A percentile compares a stretch with the other conserved stretches of the same genome.
Conservation (phyloP, 345 rosid species). For the Carallia pectinifolia region DNA sequence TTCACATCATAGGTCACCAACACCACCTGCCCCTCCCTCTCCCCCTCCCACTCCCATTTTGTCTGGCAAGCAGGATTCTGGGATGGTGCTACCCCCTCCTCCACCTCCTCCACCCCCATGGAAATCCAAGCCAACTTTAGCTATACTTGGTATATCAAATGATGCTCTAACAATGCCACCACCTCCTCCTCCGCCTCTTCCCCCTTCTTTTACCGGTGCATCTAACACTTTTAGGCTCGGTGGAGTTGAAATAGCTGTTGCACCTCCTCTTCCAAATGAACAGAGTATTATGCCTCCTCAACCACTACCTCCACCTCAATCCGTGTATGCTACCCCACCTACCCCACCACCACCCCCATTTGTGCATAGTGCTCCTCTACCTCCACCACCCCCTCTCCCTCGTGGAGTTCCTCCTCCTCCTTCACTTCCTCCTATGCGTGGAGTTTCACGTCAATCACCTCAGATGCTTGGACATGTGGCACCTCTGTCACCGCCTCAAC, state of each 20-base stretch:
- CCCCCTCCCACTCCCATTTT: slow-evolving; percentile 52
- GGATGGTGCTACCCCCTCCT: slow-evolving; percentile 42
- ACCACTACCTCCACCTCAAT: slow-evolving; percentile 21
- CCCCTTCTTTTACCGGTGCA: slow-evolving; percentile 2
- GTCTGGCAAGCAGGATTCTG: slow-evolving; percentile 40
- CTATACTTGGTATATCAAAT: not conserved
- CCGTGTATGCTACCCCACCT: slow-evolving; percentile 21
- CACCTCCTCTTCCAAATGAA: slow-evolving; percentile 6
- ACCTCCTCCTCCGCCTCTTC: slow-evolving; percentile 16
- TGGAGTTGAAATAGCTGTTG: not conserved
- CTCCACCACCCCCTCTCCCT: slow-evolving; percentile 24
- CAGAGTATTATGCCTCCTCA: slow-evolving; percentile 15
- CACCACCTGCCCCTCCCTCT: slow-evolving; percentile 51
- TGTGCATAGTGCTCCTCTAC: not conserved
- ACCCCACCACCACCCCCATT: slow-evolving; percentile 13
- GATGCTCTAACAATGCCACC: slow-evolving; percentile 13
- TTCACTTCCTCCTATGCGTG: slow-evolving; percentile 5
- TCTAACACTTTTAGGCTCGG: slow-evolving; percentile 2
- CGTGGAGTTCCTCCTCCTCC: slow-evolving; percentile 18
- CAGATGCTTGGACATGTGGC: slow-evolving; percentile 21
- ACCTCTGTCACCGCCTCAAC: slow-evolving; percentile 18
- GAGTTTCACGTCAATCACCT: slow-evolving; percentile 24
- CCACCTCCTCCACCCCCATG: slow-evolving; percentile 44
- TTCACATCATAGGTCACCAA: slow-evolving; percentile 27
- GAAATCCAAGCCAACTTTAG: not conserved